Percentiles rank a stretch among this genome's conserved stretches.
phyloP scores from a whole-genome alignment of 192 early-diverging fungal species.

The Coemansia asiatica region DNA sequence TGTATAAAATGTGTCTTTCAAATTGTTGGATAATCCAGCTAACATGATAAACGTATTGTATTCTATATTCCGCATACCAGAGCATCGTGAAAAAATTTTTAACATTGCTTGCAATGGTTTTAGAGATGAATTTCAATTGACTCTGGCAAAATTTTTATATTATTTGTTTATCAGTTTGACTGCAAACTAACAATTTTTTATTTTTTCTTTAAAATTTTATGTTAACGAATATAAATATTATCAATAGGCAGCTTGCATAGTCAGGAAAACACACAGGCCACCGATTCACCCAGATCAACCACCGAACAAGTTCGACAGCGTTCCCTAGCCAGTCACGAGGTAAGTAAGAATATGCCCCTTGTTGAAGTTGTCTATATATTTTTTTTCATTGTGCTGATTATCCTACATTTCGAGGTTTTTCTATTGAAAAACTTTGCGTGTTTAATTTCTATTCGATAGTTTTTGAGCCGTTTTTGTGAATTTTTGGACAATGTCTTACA shows the following conservation, averaged over 20 bases:
- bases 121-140: no score
- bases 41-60: neutral
- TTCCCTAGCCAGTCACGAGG: conserved; percentile 4
- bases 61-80: no score
- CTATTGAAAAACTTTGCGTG: no score
- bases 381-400: neutral
- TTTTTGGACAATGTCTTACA: neutral
- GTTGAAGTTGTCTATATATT: neutral
- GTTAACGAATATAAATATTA: neutral
- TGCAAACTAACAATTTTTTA: neutral
- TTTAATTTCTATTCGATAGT: neutral
- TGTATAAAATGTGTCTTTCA: neutral
- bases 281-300: neutral
- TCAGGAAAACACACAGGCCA: neutral
- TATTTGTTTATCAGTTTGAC: no score
- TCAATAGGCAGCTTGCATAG: neutral
- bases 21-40: neutral
- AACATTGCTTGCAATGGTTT: no score
- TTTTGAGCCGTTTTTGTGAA: neutral
- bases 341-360: neutral
- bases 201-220: neutral
- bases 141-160: no score
- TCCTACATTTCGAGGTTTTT: neutral
- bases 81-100: no score
- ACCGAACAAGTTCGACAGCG: neutral